Evolutionary conservation across 768 basidiomycete genomes (phyloP).

Genomic region (Lactifluus subvellereus): DNA sequence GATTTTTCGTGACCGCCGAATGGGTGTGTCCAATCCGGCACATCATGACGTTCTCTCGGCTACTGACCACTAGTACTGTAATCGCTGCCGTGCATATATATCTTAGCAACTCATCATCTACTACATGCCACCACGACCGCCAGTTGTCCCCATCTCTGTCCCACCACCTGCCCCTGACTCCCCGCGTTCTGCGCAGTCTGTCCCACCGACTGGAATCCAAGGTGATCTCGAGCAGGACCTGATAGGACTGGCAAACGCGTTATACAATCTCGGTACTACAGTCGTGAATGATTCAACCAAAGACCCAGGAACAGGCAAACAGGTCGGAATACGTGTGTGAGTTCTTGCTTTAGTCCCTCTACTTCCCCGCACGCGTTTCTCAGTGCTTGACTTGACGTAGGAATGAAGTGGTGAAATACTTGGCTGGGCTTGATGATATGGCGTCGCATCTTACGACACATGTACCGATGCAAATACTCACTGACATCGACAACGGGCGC

Average conservation of each 20-base stretch:
- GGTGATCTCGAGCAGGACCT: constrained; percentile 75
- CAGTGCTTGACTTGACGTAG: constrained; percentile 32
- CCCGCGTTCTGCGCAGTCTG: constrained; percentile 68
- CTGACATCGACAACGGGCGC: constrained; percentile 72
- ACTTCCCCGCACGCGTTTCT: neutral
- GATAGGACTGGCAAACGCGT: constrained; percentile 65
- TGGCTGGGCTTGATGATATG: constrained; percentile 63
- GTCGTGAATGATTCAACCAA: constrained; percentile 80
- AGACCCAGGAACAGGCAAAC: constrained; percentile 60
- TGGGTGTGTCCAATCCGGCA: too few relatives aligned
- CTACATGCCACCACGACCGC: constrained; percentile 18
- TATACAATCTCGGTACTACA: constrained; percentile 79
- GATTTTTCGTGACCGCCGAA: too few relatives aligned
- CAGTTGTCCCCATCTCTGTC: constrained; percentile 4
- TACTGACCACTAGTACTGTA: too few relatives aligned
- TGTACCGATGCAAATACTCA: constrained; percentile 70
- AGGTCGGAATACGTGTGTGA: constrained; percentile 72
- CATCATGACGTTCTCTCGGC: too few relatives aligned
- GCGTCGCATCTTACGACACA: constrained; percentile 53
- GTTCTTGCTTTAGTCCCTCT: constrained; percentile 25
- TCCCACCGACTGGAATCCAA: constrained; percentile 59
- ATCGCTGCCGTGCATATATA: too few relatives aligned
- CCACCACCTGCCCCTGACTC: constrained; percentile 47
- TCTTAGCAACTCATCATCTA: constrained; percentile 26
- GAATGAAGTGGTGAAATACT: constrained; percentile 68